Conservation (phyloP, 1,139 yeast genomes). For the Saccharomyces pastorianus region DNA sequence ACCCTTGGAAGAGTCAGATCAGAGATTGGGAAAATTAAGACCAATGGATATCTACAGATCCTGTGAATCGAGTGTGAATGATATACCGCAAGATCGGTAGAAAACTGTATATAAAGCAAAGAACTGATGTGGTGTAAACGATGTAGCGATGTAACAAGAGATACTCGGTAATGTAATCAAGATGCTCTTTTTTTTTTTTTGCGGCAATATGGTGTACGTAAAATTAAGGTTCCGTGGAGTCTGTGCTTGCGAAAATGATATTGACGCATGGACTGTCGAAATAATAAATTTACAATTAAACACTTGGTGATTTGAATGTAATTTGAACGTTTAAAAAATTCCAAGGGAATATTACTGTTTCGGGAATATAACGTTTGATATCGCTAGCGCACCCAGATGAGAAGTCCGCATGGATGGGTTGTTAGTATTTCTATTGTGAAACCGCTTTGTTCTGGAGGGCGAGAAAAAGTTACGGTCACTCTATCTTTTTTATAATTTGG, state of each 20-base stretch:
- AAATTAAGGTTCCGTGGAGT: background rate
- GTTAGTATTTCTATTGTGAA: background rate
- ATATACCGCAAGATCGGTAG: background rate
- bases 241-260: background rate
- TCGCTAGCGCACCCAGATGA: background rate
- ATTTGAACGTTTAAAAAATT: background rate
- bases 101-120: background rate
- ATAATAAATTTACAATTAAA: background rate
- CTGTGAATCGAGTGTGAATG: background rate
- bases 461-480: background rate
- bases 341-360: background rate
- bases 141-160: background rate
- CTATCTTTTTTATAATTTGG: background rate
- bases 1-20: background rate
- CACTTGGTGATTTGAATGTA: background rate
- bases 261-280: background rate
- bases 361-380: background rate
- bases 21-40: background rate
- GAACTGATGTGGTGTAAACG: background rate
- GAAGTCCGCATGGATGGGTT: background rate
- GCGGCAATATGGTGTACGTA: background rate
- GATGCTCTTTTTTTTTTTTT: background rate
- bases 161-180: background rate
- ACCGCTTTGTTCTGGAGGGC: background rate
- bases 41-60: background rate